Evolutionary conservation across 805 yeast species (phyloP), one percentile per base, ranked within the genome.

Genomic region (Groenewaldozyma tartarivorans): DNA sequence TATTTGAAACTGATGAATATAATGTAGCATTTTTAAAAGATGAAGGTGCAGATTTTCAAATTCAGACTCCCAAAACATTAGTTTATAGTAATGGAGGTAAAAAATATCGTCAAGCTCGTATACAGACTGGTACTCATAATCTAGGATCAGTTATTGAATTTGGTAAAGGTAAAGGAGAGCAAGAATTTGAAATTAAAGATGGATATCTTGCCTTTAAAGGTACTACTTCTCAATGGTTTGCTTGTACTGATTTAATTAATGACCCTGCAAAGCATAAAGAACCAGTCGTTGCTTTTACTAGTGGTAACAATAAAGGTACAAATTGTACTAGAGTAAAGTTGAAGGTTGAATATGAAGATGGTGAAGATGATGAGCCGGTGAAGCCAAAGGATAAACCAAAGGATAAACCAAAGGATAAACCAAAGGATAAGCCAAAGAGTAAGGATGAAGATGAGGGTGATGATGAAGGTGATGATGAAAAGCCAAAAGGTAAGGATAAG

Each of bases 1-100:
- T 20, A 17, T 37, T 33, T 15, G 42, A 39, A 22, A 37, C 33
- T 13, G 42, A 30, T 6, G 37, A 33, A 21, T 21, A 21, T 33
- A 33, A 33, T 22, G 32, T 22, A n/a, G 36, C 31, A 9, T 32
- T 39, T 17, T 36, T 37, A 11, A 6, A 4, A n/a, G 5, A 18
- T 22, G 11, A 36, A 24, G 15, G 40, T 15, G 5, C 24, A 33
- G 22, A 21, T 36, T n/a, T n/a, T n/a, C n/a, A n/a, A n/a, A n/a
- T n/a, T n/a, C n/a, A n/a, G n/a, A n/a, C n/a, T n/a, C n/a, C n/a
- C n/a, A n/a, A n/a, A n/a, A n/a, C n/a, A n/a, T 5, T 17, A 27
- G 29, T 24, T 24, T 24, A 9, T 13, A 24, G 11, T 24, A 13
- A 24, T 9, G 13, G 13, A 13, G 29, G 29, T 9, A 9, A 7